Evolutionary conservation across 2,329 filamentous ascomycete genomes (phyloP).

Genomic region (Reticulascus tulasneorum): DNA sequence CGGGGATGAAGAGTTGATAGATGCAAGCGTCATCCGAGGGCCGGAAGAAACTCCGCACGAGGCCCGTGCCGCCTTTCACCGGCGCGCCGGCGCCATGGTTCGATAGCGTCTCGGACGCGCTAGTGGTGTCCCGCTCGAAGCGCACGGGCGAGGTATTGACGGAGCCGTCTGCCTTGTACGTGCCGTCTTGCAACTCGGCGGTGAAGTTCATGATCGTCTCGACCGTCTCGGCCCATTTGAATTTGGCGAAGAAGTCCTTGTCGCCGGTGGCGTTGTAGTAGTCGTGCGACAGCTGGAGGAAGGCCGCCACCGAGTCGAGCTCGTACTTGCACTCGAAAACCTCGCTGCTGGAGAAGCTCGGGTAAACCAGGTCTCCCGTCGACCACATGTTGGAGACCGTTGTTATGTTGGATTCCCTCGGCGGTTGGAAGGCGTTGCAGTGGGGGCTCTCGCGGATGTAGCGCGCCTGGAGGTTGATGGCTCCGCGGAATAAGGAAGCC

Average conservation of each 20-base stretch:
- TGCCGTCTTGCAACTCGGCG: conserved; percentile 66
- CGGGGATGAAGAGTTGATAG: conserved; percentile 82
- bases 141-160: conserved; percentile 63
- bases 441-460: conserved; percentile 70
- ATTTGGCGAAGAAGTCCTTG: conserved; percentile 66
- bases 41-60: conserved; percentile 83
- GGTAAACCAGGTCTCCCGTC: conserved; percentile 54
- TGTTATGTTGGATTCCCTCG: conserved; percentile 64
- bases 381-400: conserved; percentile 51
- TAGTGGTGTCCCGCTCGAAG: conserved; percentile 69
- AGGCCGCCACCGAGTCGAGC: conserved; percentile 84
- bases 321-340: conserved; percentile 98
- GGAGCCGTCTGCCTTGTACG: conserved; percentile 60
- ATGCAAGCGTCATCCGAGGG: conserved; percentile 86
- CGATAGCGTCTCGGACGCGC: conserved; percentile 75
- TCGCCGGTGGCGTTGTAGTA: conserved; percentile 75
- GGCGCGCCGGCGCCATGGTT: conserved; percentile 78
- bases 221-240: conserved; percentile 70
- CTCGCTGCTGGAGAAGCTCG: conserved; percentile 60
- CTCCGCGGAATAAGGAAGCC: conserved; percentile 66
- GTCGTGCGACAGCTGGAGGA: conserved; percentile 75
- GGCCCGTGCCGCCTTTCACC: conserved; percentile 70
- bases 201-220: conserved; percentile 66
- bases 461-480: conserved; percentile 72
- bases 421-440: conserved; percentile 94